Conservation (phyloP, 441 rosid genomes). For the Hura crepitans region DNA sequence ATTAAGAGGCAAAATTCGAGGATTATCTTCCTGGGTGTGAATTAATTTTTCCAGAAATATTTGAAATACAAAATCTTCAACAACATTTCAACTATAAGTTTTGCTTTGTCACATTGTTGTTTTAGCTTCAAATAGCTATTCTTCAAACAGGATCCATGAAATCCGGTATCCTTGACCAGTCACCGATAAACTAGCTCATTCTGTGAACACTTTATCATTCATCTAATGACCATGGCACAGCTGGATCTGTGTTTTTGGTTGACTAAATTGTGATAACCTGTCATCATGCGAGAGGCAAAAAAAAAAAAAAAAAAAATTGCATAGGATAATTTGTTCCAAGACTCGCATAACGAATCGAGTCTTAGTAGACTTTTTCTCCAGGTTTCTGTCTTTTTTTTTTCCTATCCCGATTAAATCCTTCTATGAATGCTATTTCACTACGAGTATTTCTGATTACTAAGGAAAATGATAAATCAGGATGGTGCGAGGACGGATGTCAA, state of each 20-base stretch:
- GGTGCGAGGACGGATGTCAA: constrained; percentile 50
- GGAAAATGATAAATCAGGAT: constrained; percentile 44
- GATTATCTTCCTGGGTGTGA: neutral
- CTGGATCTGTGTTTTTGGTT: no score
- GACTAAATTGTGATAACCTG: neutral
- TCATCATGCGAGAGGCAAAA: neutral
- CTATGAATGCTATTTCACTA: neutral
- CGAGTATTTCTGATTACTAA: constrained; percentile 11
- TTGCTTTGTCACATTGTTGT: neutral
- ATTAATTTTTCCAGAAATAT: neutral
- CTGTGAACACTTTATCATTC: no score
- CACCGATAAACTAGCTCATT: neutral
- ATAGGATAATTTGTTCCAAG: neutral
- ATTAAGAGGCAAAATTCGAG: neutral
- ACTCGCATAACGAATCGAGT: neutral
- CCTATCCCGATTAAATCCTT: neutral
- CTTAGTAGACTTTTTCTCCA: neutral
- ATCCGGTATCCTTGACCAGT: neutral
- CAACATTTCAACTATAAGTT: neutral
- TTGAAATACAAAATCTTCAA: neutral
- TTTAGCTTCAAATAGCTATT: neutral
- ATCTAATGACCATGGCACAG: neutral
- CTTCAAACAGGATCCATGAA: neutral
- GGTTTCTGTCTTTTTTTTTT: neutral
- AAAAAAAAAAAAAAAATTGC: neutral